Evolutionary conservation across 176 grass and related monocot genomes (phyloP).

Genomic region (Ensete ventricosum): DNA sequence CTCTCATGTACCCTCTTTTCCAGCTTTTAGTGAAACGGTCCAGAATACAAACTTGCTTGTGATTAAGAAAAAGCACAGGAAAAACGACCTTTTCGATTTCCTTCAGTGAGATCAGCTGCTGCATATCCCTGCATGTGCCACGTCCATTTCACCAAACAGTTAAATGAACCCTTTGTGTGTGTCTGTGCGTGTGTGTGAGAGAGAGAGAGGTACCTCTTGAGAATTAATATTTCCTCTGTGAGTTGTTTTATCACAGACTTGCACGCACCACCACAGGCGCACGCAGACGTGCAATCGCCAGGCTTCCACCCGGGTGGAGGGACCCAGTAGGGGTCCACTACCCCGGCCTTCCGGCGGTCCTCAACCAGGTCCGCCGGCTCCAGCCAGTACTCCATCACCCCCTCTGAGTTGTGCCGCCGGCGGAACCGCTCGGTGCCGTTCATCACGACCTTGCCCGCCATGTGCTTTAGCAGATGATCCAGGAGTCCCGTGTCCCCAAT

Average conservation of each 20-base stretch:
- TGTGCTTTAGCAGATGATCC: constrained; percentile 66
- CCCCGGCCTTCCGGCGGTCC: constrained; percentile 30
- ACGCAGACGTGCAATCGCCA: constrained; percentile 32
- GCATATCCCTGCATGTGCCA: background rate
- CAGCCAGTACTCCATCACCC: constrained; percentile 61
- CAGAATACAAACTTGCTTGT: no score
- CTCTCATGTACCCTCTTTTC: no score
- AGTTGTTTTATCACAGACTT: constrained; percentile 5
- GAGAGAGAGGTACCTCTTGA: constrained; percentile 23
- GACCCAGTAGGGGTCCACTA: constrained; percentile 46
- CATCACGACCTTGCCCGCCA: constrained; percentile 32
- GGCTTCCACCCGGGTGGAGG: constrained; percentile 60
- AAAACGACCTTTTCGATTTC: background rate
- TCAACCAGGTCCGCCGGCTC: constrained; percentile 55
- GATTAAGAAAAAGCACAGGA: no score
- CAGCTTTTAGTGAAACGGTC: no score
- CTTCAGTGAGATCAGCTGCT: constrained; percentile 4
- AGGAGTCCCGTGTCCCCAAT: constrained; percentile 76
- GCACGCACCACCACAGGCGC: constrained; percentile 11
- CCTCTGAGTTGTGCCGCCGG: constrained; percentile 43
- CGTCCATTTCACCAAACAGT: background rate
- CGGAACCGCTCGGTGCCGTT: constrained; percentile 38
- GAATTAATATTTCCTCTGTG: constrained; percentile 16
- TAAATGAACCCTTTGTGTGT: background rate
- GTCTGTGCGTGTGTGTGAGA: background rate